phyloP scores from a whole-genome alignment of 371 early-diverging fungal species.

The Caulochytrium protostelioides region DNA sequence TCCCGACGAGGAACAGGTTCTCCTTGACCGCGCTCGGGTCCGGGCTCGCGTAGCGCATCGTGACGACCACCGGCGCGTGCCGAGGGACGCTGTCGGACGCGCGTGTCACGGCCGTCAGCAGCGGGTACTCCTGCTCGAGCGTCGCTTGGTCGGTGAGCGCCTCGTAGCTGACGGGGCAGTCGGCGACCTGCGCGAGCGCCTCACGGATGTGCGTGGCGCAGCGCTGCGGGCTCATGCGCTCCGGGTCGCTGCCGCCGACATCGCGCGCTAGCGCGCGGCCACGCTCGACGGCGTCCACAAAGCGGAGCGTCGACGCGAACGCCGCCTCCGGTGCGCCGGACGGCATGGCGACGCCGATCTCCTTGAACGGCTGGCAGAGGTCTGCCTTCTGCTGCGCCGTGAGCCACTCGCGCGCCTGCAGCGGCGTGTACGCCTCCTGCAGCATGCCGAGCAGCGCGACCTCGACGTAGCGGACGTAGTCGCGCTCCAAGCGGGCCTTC shows the following conservation, averaged over 20 bases:
- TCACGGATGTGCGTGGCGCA: conserved; percentile 45
- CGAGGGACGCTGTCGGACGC: conserved; percentile 47
- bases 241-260: conserved; percentile 62
- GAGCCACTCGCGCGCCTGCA: conserved; percentile 57
- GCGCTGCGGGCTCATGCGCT: conserved; percentile 60
- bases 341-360: conserved; percentile 20
- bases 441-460: conserved; percentile 51
- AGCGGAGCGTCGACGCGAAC: conserved; percentile 9
- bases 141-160: conserved; percentile 40
- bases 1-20: conserved; percentile 66
- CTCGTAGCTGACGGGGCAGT: conserved; percentile 34
- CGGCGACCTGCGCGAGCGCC: conserved; percentile 22
- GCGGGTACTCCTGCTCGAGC: conserved; percentile 55
- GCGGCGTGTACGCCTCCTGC: conserved; percentile 45
- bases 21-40: conserved; percentile 54
- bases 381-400: conserved; percentile 12
- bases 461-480: conserved; percentile 43
- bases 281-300: conserved; percentile 44
- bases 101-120: conserved; percentile 59
- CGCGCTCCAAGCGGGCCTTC: conserved; percentile 33
- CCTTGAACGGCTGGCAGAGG: conserved; percentile 22
- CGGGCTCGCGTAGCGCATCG: conserved; percentile 51
- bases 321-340: conserved; percentile 10
- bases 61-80: conserved; percentile 56
- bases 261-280: conserved; percentile 50